Percentiles rank a stretch among this genome's conserved stretches.
These are phyloP conservation scores for Penicillium hordei DNA, from an alignment of 2,329 filamentous ascomycete genomes.

Conservation along the genomic window DNA sequence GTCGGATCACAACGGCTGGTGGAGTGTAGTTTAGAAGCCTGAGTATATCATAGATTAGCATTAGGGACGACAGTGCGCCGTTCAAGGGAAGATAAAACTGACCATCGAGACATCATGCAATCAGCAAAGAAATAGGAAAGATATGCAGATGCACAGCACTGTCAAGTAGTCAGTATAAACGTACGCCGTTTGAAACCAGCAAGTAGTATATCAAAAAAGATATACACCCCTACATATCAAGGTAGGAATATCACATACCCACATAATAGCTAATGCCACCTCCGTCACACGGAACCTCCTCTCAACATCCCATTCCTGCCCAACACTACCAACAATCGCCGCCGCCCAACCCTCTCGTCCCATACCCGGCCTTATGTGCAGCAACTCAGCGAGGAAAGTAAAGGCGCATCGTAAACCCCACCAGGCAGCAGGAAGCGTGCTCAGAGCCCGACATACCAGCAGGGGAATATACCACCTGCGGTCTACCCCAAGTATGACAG, in stretches of 20 bases:
- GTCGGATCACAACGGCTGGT: constrained; percentile 71
- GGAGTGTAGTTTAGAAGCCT: constrained; percentile 85
- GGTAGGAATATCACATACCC: constrained; percentile 54
- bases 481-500: constrained; percentile 73
- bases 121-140: constrained; percentile 81
- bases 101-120: constrained; percentile 82
- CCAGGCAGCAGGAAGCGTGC: constrained; percentile 67
- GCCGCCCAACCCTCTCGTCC: constrained; percentile 44
- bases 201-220: constrained; percentile 15
- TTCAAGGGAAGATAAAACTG: constrained; percentile 26
- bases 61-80: background rate
- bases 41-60: background rate
- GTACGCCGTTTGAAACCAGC: background rate
- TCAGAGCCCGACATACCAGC: constrained; percentile 69
- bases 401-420: constrained; percentile 70
- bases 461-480: constrained; percentile 71
- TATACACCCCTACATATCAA: constrained; percentile 18
- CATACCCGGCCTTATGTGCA: constrained; percentile 49
- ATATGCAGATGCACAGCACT: constrained; percentile 73
- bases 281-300: constrained; percentile 62
- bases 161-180: constrained; percentile 1
- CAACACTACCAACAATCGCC: constrained; percentile 39
- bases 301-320: constrained; percentile 47
- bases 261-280: constrained; percentile 69
- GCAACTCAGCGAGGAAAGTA: constrained; percentile 65